phyloP scores from a whole-genome alignment of 305 asterid species.

The Nicotiana rustica region DNA sequence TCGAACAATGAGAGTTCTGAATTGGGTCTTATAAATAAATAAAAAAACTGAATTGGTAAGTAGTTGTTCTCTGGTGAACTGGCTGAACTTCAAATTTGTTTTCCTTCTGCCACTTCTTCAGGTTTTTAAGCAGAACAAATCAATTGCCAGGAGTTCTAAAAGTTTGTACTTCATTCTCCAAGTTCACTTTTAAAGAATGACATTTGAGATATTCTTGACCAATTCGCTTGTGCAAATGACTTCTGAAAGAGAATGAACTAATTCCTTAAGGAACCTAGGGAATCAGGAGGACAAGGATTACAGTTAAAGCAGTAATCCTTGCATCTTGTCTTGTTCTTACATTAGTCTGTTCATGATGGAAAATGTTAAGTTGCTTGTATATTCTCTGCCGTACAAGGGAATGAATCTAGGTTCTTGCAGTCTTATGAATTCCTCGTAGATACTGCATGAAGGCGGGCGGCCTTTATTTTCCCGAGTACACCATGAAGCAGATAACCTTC shows the following conservation, averaged over 20 bases:
- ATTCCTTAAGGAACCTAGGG: slow-evolving; percentile 15
- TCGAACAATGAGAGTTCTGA: slow-evolving; percentile 8
- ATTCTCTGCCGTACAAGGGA: background rate
- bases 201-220: background rate
- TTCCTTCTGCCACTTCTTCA: background rate
- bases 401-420: slow-evolving; percentile 8
- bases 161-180: slow-evolving; percentile 14
- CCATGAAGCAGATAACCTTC: background rate
- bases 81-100: slow-evolving; percentile 2
- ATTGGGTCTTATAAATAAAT: background rate
- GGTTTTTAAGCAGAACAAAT: background rate
- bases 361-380: background rate
- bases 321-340: slow-evolving; percentile 18
- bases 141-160: slow-evolving; percentile 2
- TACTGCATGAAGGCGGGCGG: background rate
- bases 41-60: background rate
- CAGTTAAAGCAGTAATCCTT: slow-evolving; percentile 21
- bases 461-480: background rate
- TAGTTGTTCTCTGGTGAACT: slow-evolving; percentile 5
- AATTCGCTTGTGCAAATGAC: background rate
- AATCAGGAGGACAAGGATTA: background rate
- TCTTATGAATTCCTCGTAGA: background rate
- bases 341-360: slow-evolving; percentile 22
- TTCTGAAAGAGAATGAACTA: slow-evolving; percentile 24
- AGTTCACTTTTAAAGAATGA: background rate